A percentile compares a stretch with the other conserved stretches of the same genome.
phyloP scores from a whole-genome alignment of 768 basidiomycete species.

The Terana coerulea region DNA sequence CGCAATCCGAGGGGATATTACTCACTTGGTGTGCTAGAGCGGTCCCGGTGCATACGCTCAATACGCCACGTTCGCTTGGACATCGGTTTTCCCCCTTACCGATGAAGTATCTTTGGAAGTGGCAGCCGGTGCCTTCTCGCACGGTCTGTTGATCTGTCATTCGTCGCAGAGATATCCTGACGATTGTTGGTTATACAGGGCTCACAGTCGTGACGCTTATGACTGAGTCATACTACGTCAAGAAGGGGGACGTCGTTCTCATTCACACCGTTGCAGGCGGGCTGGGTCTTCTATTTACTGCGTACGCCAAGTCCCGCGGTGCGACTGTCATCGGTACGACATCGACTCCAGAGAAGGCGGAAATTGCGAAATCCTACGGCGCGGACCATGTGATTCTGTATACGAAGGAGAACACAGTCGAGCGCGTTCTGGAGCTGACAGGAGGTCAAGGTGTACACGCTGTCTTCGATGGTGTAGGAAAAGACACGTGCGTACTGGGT shows the following conservation, averaged over 20 bases:
- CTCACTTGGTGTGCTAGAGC: neutral
- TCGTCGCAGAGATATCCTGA: neutral
- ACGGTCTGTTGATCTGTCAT: slow-evolving; percentile 26
- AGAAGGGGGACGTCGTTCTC: slow-evolving; percentile 73
- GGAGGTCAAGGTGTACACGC: slow-evolving; percentile 79
- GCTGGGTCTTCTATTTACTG: slow-evolving; percentile 62
- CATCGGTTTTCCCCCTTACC: slow-evolving; percentile 57
- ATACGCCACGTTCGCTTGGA: slow-evolving; percentile 65
- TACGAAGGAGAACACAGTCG: slow-evolving; percentile 64
- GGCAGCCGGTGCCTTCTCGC: slow-evolving; percentile 63
- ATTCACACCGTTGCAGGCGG: slow-evolving; percentile 92
- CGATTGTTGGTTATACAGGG: slow-evolving; percentile 28
- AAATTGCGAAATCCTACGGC: slow-evolving; percentile 69
- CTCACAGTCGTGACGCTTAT: slow-evolving; percentile 74
- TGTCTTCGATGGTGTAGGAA: slow-evolving; percentile 91
- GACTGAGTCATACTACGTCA: slow-evolving; percentile 80
- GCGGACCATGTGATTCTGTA: slow-evolving; percentile 86
- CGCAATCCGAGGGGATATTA: no score
- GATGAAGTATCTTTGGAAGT: slow-evolving; percentile 47
- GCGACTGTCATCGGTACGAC: slow-evolving; percentile 94
- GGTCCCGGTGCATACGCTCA: slow-evolving; percentile 55
- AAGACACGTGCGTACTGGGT: slow-evolving; percentile 73
- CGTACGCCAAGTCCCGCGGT: slow-evolving; percentile 66
- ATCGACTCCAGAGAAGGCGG: slow-evolving; percentile 77
- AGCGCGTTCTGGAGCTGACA: slow-evolving; percentile 70